These are phyloP conservation scores for Rhynchosporium secalis DNA, from an alignment of 2,329 filamentous ascomycete species.

Conservation along the genomic window DNA sequence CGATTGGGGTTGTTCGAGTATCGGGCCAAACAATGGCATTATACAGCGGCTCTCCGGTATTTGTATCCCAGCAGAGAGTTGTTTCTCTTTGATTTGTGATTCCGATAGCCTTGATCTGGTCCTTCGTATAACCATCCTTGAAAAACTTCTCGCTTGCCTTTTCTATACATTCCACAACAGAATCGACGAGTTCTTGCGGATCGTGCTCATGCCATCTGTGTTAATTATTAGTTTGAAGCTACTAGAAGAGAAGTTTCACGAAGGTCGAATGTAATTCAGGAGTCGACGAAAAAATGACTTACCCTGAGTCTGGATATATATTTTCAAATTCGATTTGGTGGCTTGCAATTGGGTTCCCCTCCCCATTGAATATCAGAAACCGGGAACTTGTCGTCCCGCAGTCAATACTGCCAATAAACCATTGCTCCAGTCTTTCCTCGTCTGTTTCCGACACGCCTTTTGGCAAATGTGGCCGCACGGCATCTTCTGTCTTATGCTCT, in stretches of 20 bases:
- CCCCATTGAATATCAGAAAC: conserved; percentile 85
- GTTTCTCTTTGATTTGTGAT: conserved; percentile 83
- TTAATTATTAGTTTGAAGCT: conserved; percentile 20
- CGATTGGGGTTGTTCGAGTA: conserved; percentile 70
- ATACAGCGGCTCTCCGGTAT: conserved; percentile 73
- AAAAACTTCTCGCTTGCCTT: conserved; percentile 69
- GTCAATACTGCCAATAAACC: conserved; percentile 85
- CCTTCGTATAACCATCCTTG: conserved; percentile 62
- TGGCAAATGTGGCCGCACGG: conserved; percentile 28
- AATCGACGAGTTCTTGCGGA: conserved; percentile 69
- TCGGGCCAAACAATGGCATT: conserved; percentile 87
- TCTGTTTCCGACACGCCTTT: conserved; percentile 26
- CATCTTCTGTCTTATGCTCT: conserved; percentile 15
- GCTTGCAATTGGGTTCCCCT: conserved; percentile 74
- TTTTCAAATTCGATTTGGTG: conserved; percentile 89
- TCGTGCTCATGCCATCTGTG: conserved; percentile 83
- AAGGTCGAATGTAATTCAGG: not conserved
- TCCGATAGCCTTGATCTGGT: conserved; percentile 72
- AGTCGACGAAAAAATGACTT: conserved; percentile 42
- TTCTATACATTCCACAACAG: conserved; percentile 75
- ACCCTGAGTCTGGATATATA: conserved; percentile 83
- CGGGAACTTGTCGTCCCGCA: conserved; percentile 87
- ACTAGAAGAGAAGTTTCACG: not conserved
- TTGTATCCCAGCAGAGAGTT: conserved; percentile 75
- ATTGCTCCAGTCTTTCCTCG: conserved; percentile 44